Evolutionary conservation across 345 rosid genomes (phyloP), one percentile per base, ranked within the genome.

Genomic region (Erucastrum elatum): DNA sequence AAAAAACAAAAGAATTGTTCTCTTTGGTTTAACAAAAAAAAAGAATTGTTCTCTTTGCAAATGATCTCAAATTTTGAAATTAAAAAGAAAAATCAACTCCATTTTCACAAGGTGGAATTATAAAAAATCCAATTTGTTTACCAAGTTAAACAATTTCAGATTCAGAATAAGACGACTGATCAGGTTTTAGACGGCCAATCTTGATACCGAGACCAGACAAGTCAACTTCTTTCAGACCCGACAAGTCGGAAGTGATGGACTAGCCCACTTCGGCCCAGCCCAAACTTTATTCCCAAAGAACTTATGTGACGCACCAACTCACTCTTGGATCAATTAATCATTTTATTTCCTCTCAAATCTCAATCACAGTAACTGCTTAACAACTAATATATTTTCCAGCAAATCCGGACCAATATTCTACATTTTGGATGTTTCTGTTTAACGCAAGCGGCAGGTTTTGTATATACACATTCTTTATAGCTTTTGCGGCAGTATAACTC

Each of bases 391-490:
- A 51, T 51, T 62, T 62, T 62, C 66, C 37, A 13, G 37, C 10
- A 62, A 29, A 62, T 6, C 66, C 37, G 10, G 68, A 68, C 79
- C 30, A 26, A 35, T 51, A 70, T 62, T 69, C 75, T 62, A 8
- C 44, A 8, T 39, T n/a, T 69, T 49, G 39, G 69, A 26, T 58
- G 10, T 8, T 58, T 10, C n/a, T 58, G 63, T 58, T 58, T 9
- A 34, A 51, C 72, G 7, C 16, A 59, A 41, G 60, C 59, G 63
- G 69, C 34, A 41, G 27, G 8, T 67, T 64, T 5, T 49, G 64
- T 13, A 13, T 62, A 62, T 13, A 35, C 21, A 27, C 44, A 37
- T 41, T 12, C 30, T 25, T 58, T 21, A 41, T 13, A 37, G 34
- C 30, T 76, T 29, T 41, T 58, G 35, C 41, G 16, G 11, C 49